These are phyloP conservation scores for Trichoderma sp. DNA, from an alignment of 2,329 filamentous ascomycete genomes.

Conservation along the genomic window DNA sequence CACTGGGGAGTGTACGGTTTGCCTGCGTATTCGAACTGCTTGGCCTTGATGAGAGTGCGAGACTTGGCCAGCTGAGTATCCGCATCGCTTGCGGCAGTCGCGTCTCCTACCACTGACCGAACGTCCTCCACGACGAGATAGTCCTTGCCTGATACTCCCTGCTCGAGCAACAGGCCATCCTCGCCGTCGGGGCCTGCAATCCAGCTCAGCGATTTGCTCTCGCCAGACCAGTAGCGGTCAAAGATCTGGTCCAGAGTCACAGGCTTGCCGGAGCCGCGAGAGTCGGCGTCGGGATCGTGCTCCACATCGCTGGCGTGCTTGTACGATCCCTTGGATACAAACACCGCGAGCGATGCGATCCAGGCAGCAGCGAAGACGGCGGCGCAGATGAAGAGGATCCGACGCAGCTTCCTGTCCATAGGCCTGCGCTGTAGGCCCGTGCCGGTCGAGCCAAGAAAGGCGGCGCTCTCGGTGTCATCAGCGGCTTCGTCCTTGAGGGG, in stretches of 20 bases:
- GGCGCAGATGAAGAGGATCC: slow-evolving; percentile 61
- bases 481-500: slow-evolving; percentile 33
- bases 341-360: slow-evolving; percentile 67
- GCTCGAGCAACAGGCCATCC: slow-evolving; percentile 83
- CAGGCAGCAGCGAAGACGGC: slow-evolving; percentile 66
- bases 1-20: slow-evolving; percentile 57
- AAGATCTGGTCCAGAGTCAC: slow-evolving; percentile 73
- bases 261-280: slow-evolving; percentile 66
- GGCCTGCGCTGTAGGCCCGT: slow-evolving; percentile 47
- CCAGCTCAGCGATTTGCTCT: slow-evolving; percentile 71
- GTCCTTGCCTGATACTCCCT: slow-evolving; percentile 62
- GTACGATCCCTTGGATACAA: slow-evolving; percentile 66
- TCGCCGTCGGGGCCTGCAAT: slow-evolving; percentile 72
- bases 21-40: slow-evolving; percentile 61
- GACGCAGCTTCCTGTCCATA: slow-evolving; percentile 67
- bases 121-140: slow-evolving; percentile 90
- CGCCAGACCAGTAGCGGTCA: slow-evolving; percentile 64
- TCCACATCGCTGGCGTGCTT: slow-evolving; percentile 62
- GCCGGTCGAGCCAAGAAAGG: slow-evolving; percentile 48
- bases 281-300: slow-evolving; percentile 69
- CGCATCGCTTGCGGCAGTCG: slow-evolving; percentile 34
- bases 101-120: slow-evolving; percentile 46
- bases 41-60: slow-evolving; percentile 73
- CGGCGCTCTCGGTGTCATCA: slow-evolving; percentile 52
- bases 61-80: slow-evolving; percentile 47